Conservation (phyloP, 2,329 filamentous ascomycete genomes). For the Fonsecaea monophora region DNA sequence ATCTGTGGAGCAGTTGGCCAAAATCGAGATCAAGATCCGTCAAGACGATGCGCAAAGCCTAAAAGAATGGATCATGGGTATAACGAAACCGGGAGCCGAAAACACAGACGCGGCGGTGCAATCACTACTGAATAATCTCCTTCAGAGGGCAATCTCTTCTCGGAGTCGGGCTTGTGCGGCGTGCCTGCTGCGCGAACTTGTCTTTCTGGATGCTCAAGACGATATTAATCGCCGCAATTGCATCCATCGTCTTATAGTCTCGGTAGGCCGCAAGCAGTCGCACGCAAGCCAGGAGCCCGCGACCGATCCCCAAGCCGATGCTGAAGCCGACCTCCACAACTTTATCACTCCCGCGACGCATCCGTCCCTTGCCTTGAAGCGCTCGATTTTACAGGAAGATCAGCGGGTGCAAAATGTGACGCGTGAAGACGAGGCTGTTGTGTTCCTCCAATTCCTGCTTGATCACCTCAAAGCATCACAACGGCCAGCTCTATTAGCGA, state of each 20-base stretch:
- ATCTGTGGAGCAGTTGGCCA: conserved; percentile 71
- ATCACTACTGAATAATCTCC: conserved; percentile 50
- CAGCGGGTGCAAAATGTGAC: conserved; percentile 65
- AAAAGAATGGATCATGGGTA: conserved; percentile 40
- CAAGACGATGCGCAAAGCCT: conserved; percentile 65
- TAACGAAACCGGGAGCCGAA: conserved; percentile 26
- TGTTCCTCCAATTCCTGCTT: conserved; percentile 68
- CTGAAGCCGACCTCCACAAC: conserved; percentile 64
- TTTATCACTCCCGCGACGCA: conserved; percentile 82
- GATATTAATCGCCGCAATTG: conserved; percentile 95
- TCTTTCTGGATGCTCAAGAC: conserved; percentile 80
- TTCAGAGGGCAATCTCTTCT: conserved; percentile 67
- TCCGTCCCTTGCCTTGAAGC: conserved; percentile 66
- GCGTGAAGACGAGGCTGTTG: conserved; percentile 76
- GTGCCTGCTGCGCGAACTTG: conserved; percentile 72
- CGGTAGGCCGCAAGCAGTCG: conserved; percentile 78
- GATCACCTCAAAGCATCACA: conserved; percentile 73
- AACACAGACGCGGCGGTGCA: conserved; percentile 39
- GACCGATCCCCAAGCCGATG: conserved; percentile 58
- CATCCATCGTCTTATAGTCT: conserved; percentile 88
- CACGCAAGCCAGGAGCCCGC: conserved; percentile 60
- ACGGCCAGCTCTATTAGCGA: conserved; percentile 68
- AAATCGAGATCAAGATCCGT: conserved; percentile 73
- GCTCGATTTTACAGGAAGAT: conserved; percentile 70
- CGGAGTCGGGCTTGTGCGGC: conserved; percentile 74